These are phyloP conservation scores for Geotrichum cucujoidarum DNA, from an alignment of 1,139 yeast species.

Conservation along the genomic window DNA sequence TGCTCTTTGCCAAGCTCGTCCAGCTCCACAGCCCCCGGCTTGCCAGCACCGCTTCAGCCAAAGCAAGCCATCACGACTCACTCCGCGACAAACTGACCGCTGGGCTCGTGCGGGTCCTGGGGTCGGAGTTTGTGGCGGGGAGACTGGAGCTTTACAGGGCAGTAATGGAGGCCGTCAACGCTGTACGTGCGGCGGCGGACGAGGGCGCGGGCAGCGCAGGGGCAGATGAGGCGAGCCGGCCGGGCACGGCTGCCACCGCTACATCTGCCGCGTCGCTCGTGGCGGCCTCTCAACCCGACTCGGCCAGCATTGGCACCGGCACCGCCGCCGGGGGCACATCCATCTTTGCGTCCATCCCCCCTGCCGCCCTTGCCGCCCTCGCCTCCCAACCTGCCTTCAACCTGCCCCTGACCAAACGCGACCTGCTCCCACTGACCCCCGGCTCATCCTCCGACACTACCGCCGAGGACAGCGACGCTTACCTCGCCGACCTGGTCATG, in stretches of 20 bases:
- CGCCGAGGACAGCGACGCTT: conserved; percentile 20
- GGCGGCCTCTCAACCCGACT: neutral
- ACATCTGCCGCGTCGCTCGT: too few relatives aligned
- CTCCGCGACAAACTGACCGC: conserved; percentile 34
- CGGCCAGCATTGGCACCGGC: neutral
- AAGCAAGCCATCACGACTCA: conserved; percentile 29
- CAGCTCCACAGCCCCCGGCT: conserved; percentile 45
- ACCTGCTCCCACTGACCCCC: neutral
- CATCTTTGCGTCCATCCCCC: conserved; percentile 4
- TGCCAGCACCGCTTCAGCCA: conserved; percentile 21
- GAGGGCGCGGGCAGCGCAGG: conserved; percentile 2
- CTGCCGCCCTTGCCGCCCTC: conserved; percentile 11
- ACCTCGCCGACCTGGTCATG: conserved; percentile 34
- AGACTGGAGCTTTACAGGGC: conserved; percentile 26
- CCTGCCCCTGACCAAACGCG: too few relatives aligned
- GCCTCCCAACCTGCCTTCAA: too few relatives aligned
- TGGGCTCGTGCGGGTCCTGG: conserved; percentile 46
- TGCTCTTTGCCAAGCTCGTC: conserved; percentile 51
- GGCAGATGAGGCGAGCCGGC: neutral
- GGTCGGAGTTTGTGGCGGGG: conserved; percentile 23
- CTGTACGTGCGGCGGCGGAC: too few relatives aligned
- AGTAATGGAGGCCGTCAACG: conserved; percentile 28
- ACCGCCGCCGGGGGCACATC: neutral
- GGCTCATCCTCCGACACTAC: neutral
- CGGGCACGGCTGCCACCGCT: neutral